phyloP scores from a whole-genome alignment of 2,329 filamentous ascomycete species.

The Plectosphaerella sp. region DNA sequence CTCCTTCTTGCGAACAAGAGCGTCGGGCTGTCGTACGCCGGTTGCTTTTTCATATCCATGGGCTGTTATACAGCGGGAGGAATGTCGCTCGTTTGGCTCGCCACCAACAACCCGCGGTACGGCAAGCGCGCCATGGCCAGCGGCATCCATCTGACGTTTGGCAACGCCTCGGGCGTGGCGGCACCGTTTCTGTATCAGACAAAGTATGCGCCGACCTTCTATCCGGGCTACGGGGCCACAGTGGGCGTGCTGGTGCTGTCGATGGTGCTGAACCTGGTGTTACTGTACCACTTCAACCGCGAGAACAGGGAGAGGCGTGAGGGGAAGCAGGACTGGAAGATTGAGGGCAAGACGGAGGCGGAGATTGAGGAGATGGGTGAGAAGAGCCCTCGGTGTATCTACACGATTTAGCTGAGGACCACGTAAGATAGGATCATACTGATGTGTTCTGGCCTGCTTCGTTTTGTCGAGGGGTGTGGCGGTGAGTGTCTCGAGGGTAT shows the following conservation, averaged over 20 bases:
- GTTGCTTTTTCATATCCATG: conserved; percentile 58
- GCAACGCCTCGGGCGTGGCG: conserved; percentile 60
- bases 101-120: conserved; percentile 58
- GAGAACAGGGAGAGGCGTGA: conserved; percentile 29
- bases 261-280: conserved; percentile 18
- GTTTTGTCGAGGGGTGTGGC: no score
- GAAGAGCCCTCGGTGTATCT: conserved; percentile 27
- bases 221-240: conserved; percentile 46
- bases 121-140: conserved; percentile 60
- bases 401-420: conserved; percentile 5
- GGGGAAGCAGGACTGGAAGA: conserved; percentile 31
- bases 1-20: conserved; percentile 51
- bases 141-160: conserved; percentile 57
- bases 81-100: conserved; percentile 33
- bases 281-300: conserved; percentile 23
- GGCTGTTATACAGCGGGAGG: conserved; percentile 47
- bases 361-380: conserved; percentile 39
- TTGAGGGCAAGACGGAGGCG: conserved; percentile 34
- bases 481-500: no score
- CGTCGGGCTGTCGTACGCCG: conserved; percentile 55
- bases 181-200: conserved; percentile 51
- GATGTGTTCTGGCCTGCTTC: no score
- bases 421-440: no score
- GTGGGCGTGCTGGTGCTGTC: conserved; percentile 39
- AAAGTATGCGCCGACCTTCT: conserved; percentile 36